These are phyloP conservation scores for Isabelozyma rhagii DNA, from an alignment of 805 yeast genomes.

Conservation along the genomic window DNA sequence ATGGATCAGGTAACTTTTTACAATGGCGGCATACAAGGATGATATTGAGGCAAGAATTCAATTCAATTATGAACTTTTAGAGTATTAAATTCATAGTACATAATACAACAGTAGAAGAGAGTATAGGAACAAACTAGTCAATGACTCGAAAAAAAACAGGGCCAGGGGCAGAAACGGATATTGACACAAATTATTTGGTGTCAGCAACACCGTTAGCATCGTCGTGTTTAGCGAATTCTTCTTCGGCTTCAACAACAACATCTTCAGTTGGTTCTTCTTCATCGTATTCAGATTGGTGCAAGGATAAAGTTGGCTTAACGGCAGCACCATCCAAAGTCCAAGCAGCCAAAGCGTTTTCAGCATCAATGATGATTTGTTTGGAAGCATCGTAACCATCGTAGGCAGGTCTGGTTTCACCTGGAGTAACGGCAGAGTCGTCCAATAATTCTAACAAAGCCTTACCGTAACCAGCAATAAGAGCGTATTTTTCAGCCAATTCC, in stretches of 20 bases:
- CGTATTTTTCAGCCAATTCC: slow-evolving; percentile 82
- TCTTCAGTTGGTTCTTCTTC: slow-evolving; percentile 50
- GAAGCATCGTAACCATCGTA: slow-evolving; percentile 88
- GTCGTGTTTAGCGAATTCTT: slow-evolving; percentile 50
- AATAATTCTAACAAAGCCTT: slow-evolving; percentile 78
- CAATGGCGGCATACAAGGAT: not conserved
- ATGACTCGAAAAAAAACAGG: not conserved
- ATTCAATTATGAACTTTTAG: not conserved
- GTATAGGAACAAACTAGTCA: not conserved
- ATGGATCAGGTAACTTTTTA: too few species aligned
- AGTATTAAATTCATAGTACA: not conserved
- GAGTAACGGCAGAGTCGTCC: slow-evolving; percentile 83
- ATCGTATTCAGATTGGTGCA: slow-evolving; percentile 58
- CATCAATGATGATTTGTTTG: slow-evolving; percentile 81
- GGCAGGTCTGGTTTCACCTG: slow-evolving; percentile 89
- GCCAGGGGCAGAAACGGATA: not conserved
- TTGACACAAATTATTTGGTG: slow-evolving; percentile 1
- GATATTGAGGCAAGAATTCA: not conserved
- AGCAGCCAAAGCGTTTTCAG: slow-evolving; percentile 76
- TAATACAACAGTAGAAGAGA: not conserved
- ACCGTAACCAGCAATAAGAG: slow-evolving; percentile 87
- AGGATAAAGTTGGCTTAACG: slow-evolving; percentile 76
- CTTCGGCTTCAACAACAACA: slow-evolving; percentile 48
- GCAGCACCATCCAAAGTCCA: slow-evolving; percentile 85
- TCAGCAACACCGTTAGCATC: slow-evolving; percentile 12